These are phyloP conservation scores for Colletotrichum limetticola DNA, from an alignment of 2,329 filamentous ascomycete genomes.

Conservation along the genomic window DNA sequence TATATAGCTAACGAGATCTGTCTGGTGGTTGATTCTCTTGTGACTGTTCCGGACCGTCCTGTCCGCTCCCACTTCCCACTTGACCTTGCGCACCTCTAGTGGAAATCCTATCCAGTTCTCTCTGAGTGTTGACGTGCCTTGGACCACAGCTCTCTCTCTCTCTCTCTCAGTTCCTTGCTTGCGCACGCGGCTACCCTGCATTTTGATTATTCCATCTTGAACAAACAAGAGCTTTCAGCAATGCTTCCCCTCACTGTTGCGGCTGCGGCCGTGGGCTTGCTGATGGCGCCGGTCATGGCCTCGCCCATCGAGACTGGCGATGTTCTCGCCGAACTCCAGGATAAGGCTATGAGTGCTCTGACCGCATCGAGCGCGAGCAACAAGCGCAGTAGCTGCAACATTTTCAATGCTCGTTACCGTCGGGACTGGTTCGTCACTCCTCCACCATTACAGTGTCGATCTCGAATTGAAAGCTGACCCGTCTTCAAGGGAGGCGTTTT, in stretches of 20 bases:
- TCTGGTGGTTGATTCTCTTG: not conserved
- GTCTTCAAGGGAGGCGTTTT: constrained; percentile 37
- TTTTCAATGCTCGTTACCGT: constrained; percentile 31
- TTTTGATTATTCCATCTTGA: not conserved
- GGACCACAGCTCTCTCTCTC: no score
- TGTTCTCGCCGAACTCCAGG: constrained; percentile 15
- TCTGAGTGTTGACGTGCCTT: not conserved
- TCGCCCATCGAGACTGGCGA: constrained; percentile 7
- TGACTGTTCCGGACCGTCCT: not conserved
- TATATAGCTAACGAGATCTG: constrained; percentile 21
- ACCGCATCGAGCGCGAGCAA: not conserved
- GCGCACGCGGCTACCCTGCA: not conserved
- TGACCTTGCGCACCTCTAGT: not conserved
- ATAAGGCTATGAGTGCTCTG: constrained; percentile 10
- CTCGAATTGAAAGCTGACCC: not conserved
- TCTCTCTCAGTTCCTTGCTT: not conserved
- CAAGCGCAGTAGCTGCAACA: constrained; percentile 25
- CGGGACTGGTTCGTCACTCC: constrained; percentile 25
- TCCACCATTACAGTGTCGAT: not conserved
- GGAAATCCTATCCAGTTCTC: not conserved
- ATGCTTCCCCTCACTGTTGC: constrained; percentile 14
- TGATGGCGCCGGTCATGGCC: not conserved
- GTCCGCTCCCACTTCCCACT: not conserved
- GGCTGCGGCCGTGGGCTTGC: constrained; percentile 16
- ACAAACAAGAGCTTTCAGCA: not conserved